Conservation (phyloP, 805 yeast species). For the Candida morakotiae region DNA sequence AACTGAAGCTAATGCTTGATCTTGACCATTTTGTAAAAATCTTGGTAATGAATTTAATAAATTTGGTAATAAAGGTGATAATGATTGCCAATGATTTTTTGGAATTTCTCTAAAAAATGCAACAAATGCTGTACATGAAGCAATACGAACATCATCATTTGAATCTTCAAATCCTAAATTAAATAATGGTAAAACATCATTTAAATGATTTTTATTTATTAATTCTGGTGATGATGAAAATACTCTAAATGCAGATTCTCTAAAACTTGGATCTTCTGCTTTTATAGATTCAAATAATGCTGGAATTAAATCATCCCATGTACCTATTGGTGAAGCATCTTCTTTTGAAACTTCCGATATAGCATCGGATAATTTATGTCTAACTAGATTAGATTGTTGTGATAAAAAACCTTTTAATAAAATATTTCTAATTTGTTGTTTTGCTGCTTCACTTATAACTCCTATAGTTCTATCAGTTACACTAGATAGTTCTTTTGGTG, state of each 20-base stretch:
- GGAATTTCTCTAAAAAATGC: constrained; percentile 83
- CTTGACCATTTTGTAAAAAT: constrained; percentile 73
- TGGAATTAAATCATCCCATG: constrained; percentile 79
- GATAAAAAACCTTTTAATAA: constrained; percentile 71
- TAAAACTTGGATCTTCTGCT: constrained; percentile 54
- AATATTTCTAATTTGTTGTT: constrained; percentile 57
- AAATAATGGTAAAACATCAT: constrained; percentile 63
- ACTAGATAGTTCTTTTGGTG: constrained; percentile 63
- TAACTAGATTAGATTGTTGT: constrained; percentile 67
- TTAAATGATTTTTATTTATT: constrained; percentile 55
- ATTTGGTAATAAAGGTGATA: constrained; percentile 78
- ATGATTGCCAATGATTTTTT: constrained; percentile 68
- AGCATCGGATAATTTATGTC: constrained; percentile 92
- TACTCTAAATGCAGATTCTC: constrained; percentile 90
- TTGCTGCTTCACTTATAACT: constrained; percentile 53
- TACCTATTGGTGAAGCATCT: constrained; percentile 47
- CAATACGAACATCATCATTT: constrained; percentile 79
- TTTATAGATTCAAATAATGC: constrained; percentile 66
- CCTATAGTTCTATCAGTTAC: constrained; percentile 80
- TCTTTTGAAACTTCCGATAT: constrained; percentile 85
- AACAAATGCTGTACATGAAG: constrained; percentile 90
- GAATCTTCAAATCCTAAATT: constrained; percentile 76
- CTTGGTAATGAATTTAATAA: constrained; percentile 84
- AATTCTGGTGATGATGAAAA: constrained; percentile 80
- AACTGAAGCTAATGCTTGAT: constrained; percentile 78